Evolutionary conservation across 2,329 filamentous ascomycete species (phyloP).

Genomic region (Peltaster fructicola): DNA sequence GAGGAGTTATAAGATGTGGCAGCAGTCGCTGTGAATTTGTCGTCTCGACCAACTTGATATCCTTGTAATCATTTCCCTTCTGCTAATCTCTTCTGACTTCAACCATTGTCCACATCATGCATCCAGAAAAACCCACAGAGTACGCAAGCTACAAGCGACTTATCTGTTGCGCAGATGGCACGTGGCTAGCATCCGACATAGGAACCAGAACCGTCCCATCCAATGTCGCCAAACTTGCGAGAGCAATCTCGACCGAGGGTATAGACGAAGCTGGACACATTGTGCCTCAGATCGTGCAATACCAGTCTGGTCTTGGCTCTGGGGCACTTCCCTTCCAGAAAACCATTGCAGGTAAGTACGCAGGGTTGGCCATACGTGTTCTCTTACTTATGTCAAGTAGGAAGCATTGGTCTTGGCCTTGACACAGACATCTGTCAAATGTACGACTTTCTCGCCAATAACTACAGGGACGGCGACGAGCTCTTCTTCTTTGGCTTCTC

Average conservation of each 20-base stretch:
- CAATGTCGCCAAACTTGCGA: constrained; percentile 28
- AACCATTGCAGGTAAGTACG: constrained; percentile 4
- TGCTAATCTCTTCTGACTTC: too few species aligned
- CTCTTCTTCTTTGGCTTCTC: constrained; percentile 28
- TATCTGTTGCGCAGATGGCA: constrained; percentile 9
- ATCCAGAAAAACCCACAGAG: too few species aligned
- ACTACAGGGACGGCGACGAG: constrained; percentile 29
- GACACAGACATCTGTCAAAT: constrained; percentile 25
- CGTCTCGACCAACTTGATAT: too few species aligned
- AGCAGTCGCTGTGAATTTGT: too few species aligned
- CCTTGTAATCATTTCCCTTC: too few species aligned
- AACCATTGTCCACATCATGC: too few species aligned
- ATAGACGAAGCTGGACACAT: constrained; percentile 16
- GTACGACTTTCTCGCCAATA: constrained; percentile 32
- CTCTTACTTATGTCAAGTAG: constrained; percentile 1
- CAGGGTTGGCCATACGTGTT: too few species aligned
- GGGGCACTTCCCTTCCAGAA: constrained; percentile 16
- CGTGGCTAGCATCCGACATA: constrained; percentile 28
- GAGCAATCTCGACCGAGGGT: constrained; percentile 28
- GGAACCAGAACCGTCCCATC: constrained; percentile 24
- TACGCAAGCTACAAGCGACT: too few species aligned
- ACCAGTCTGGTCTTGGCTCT: constrained; percentile 27
- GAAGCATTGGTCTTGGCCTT: constrained; percentile 16
- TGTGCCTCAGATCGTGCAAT: constrained; percentile 31
- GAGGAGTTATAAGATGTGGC: too few species aligned